These are phyloP conservation scores for Phialophora verrucosa DNA, from an alignment of 2,329 filamentous ascomycete genomes.

Conservation along the genomic window DNA sequence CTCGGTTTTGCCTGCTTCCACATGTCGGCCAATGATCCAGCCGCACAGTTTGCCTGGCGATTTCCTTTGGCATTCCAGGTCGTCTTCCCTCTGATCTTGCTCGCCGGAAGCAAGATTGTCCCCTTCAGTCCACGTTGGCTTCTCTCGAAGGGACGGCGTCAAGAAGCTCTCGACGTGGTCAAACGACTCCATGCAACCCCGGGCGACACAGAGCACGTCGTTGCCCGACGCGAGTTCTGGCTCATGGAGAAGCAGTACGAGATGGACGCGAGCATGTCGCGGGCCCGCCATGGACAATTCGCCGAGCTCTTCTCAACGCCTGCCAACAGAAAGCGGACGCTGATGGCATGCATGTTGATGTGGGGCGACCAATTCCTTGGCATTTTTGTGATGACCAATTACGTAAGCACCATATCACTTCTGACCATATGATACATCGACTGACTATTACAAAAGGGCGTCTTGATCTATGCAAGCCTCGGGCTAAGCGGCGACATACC, in stretches of 20 bases:
- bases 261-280: conserved; percentile 41
- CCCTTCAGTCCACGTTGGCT: conserved; percentile 46
- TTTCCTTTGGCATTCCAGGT: conserved; percentile 47
- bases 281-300: conserved; percentile 50
- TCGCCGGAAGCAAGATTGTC: conserved; percentile 42
- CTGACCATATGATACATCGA: conserved; percentile 42
- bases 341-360: conserved; percentile 52
- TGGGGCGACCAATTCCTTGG: conserved; percentile 48
- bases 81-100: conserved; percentile 41
- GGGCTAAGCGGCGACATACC: conserved; percentile 49
- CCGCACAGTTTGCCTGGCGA: conserved; percentile 43
- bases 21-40: conserved; percentile 57
- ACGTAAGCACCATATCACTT: conserved; percentile 9
- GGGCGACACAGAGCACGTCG: conserved; percentile 44
- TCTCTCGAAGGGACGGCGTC: conserved; percentile 47
- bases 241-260: conserved; percentile 54
- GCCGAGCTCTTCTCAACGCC: conserved; percentile 51
- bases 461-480: conserved; percentile 48
- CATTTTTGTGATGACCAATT: conserved; percentile 31
- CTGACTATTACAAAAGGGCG: conserved; percentile 48
- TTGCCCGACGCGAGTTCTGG: conserved; percentile 51
- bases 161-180: conserved; percentile 46
- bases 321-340: conserved; percentile 49
- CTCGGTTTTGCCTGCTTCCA: conserved; percentile 38
- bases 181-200: conserved; percentile 43